A percentile compares a stretch with the other conserved stretches of the same genome.
These are phyloP conservation scores for Colletotrichum viniferum DNA, from an alignment of 2,329 filamentous ascomycete species.

Conservation along the genomic window DNA sequence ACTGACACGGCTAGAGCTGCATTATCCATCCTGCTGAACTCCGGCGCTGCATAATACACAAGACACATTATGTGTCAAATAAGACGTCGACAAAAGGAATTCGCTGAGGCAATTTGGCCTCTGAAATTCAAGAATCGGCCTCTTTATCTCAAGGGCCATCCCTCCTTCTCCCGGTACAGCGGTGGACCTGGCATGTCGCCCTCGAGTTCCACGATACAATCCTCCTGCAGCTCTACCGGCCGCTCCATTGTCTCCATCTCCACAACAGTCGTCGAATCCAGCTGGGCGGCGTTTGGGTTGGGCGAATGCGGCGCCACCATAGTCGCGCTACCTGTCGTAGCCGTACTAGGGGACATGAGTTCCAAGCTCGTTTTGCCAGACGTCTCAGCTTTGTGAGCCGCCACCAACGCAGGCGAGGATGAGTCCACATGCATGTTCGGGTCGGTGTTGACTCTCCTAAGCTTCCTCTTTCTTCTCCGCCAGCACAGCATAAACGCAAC, in stretches of 20 bases:
- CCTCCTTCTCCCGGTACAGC: slow-evolving; percentile 16
- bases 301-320: slow-evolving; percentile 3
- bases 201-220: slow-evolving; percentile 9
- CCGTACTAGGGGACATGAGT: background rate
- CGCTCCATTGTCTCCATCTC: slow-evolving; percentile 18
- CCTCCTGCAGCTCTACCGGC: slow-evolving; percentile 12
- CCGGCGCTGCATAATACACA: slow-evolving; percentile 4
- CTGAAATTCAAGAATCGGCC: background rate
- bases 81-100: background rate
- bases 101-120: background rate
- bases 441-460: background rate
- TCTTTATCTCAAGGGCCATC: slow-evolving; percentile 1
- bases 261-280: slow-evolving; percentile 6
- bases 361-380: background rate
- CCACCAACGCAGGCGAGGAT: background rate
- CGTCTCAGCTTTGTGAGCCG: background rate
- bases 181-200: slow-evolving; percentile 19
- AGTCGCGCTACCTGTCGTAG: background rate
- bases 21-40: background rate
- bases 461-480: background rate
- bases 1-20: background rate
- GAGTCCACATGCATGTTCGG: background rate
- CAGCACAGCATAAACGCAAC: slow-evolving; percentile 1
- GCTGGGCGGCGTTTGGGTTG: background rate
- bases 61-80: background rate